These are phyloP conservation scores for Colletotrichum brevisporum DNA, from an alignment of 2,329 filamentous ascomycete species.

Conservation along the genomic window DNA sequence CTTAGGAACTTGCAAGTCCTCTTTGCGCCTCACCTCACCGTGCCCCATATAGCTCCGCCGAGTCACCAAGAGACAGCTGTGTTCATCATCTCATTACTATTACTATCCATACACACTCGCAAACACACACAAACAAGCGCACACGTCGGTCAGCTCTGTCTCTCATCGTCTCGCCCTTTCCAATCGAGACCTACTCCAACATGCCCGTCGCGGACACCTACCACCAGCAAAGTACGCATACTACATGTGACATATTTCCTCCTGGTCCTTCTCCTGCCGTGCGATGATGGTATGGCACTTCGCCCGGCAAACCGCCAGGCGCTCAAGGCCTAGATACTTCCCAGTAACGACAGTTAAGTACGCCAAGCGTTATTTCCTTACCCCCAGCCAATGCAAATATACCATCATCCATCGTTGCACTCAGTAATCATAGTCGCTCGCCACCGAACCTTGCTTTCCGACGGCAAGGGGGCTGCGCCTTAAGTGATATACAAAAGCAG, in stretches of 20 bases:
- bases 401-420: constrained; percentile 20
- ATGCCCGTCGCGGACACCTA: constrained; percentile 1
- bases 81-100: constrained; percentile 41
- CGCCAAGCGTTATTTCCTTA: constrained; percentile 20
- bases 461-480: constrained; percentile 24
- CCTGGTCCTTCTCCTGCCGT: constrained; percentile 5
- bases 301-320: constrained; percentile 12
- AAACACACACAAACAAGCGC: constrained; percentile 21
- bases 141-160: constrained; percentile 10
- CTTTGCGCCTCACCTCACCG: constrained; percentile 4
- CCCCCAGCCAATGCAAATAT: constrained; percentile 14
- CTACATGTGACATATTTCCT: constrained; percentile 21
- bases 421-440: constrained; percentile 16
- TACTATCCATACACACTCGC: constrained; percentile 40
- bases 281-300: constrained; percentile 4
- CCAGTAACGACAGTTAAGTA: constrained; percentile 31
- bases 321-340: not conserved
- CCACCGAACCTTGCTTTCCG: constrained; percentile 10
- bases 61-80: not conserved
- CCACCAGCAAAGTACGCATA: constrained; percentile 11
- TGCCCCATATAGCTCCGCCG: not conserved
- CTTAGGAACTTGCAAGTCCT: not conserved
- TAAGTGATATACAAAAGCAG: constrained; percentile 27
- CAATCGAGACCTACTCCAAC: constrained; percentile 31
- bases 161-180: constrained; percentile 22